Percentiles rank a stretch among this genome's conserved stretches.
phyloP scores from a whole-genome alignment of 164 flowering plant genomes.

The Tetrastigma voinierianum region DNA sequence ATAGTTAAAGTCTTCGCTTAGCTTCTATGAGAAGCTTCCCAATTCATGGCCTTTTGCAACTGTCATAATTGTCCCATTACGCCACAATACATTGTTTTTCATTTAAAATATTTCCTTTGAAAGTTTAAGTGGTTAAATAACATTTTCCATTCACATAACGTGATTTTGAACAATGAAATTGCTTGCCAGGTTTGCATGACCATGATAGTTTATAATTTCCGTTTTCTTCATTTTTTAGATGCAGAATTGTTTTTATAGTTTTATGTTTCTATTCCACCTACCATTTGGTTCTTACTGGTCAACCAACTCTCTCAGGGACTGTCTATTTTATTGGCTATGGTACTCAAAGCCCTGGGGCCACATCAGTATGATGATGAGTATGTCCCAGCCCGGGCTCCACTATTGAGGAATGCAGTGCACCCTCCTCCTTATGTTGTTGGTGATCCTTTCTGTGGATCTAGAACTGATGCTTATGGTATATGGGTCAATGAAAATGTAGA shows the following conservation, averaged over 20 bases:
- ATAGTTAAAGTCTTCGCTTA: neutral
- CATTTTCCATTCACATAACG: neutral
- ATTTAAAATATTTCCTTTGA: neutral
- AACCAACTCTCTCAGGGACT: conserved; percentile 43
- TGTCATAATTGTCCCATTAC: neutral
- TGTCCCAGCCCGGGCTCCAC: conserved; percentile 56
- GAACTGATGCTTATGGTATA: conserved; percentile 43
- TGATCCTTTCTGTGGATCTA: conserved; percentile 42
- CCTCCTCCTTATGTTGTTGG: conserved; percentile 45
- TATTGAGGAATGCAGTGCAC: conserved; percentile 41
- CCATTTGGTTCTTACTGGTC: neutral
- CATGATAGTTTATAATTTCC: neutral
- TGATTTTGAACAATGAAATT: neutral
- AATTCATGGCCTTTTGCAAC: neutral
- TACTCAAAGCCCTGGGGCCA: conserved; percentile 79
- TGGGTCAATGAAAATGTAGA: conserved; percentile 46
- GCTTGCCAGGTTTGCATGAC: neutral
- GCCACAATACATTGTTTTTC: neutral
- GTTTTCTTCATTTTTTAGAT: neutral
- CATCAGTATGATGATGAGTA: conserved; percentile 62
- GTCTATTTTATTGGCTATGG: conserved; percentile 60
- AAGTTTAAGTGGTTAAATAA: too few relatives aligned
- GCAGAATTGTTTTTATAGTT: neutral
- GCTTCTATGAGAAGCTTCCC: neutral
- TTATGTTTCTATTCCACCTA: neutral